phyloP scores from a whole-genome alignment of 176 grass and related monocot genomes.

The Aegilops sharonensis region DNA sequence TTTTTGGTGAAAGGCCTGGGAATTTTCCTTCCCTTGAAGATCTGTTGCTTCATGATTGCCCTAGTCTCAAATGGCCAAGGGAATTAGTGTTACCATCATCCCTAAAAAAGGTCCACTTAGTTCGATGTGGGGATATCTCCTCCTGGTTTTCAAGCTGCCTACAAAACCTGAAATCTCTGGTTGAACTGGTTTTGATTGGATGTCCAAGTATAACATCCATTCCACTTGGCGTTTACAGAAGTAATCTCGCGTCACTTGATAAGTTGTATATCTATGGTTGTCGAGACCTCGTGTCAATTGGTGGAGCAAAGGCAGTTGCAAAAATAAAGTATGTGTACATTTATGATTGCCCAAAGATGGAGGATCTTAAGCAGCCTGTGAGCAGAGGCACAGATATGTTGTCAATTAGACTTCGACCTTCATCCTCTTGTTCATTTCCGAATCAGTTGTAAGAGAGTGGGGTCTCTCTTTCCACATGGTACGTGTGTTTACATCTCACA shows the following conservation, averaged over 20 bases:
- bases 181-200: rapidly evolving
- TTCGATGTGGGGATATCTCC: not conserved
- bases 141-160: not conserved
- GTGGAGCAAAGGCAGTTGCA: not conserved
- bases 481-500: no score
- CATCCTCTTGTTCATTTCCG: no score
- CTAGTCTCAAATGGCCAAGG: not conserved
- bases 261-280: rapidly evolving
- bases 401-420: no score
- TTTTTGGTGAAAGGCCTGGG: not conserved
- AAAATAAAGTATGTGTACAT: not conserved
- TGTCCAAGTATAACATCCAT: not conserved
- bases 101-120: not conserved
- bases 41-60: not conserved
- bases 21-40: no score
- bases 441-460: no score
- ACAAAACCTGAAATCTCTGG: not conserved
- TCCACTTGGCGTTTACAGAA: no score
- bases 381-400: no score
- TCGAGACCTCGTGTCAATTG: not conserved
- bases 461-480: no score
- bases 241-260: no score
- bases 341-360: not conserved
- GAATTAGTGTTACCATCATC: not conserved
- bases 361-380: not conserved